Evolutionary conservation across 2,329 filamentous ascomycete species (phyloP).

Genomic region (Scytalidium lignicola): DNA sequence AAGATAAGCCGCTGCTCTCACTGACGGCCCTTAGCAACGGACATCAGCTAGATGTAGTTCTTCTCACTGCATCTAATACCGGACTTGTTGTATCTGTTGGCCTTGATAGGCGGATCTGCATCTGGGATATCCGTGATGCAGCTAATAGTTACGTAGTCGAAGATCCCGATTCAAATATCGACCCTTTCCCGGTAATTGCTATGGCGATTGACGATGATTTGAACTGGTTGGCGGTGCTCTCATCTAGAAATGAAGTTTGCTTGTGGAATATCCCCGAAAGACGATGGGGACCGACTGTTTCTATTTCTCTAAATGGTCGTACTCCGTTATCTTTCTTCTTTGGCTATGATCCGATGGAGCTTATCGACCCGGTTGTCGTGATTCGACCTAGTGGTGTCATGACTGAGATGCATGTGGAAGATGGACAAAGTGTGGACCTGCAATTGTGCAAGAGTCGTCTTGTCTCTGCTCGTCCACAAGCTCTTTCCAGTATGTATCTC

Average conservation of each 20-base stretch:
- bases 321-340: slow-evolving; percentile 63
- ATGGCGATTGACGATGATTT: slow-evolving; percentile 61
- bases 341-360: slow-evolving; percentile 32
- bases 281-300: slow-evolving; percentile 49
- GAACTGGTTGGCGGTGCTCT: slow-evolving; percentile 62
- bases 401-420: slow-evolving; percentile 49
- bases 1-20: slow-evolving; percentile 48
- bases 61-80: slow-evolving; percentile 55
- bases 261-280: slow-evolving; percentile 59
- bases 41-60: slow-evolving; percentile 65
- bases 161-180: slow-evolving; percentile 28
- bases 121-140: slow-evolving; percentile 52
- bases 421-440: slow-evolving; percentile 34
- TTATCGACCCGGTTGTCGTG: slow-evolving; percentile 48
- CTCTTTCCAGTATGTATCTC: slow-evolving; percentile 7
- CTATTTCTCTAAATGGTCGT: slow-evolving; percentile 52
- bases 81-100: slow-evolving; percentile 66
- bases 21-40: slow-evolving; percentile 57
- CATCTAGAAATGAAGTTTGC: slow-evolving; percentile 49
- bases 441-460: slow-evolving; percentile 48
- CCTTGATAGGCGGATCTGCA: slow-evolving; percentile 61
- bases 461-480: slow-evolving; percentile 28
- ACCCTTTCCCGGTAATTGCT: slow-evolving; percentile 54
- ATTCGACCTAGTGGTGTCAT: slow-evolving; percentile 61
- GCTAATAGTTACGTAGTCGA: slow-evolving; percentile 36